A percentile compares a stretch with the other conserved stretches of the same genome.
These are phyloP conservation scores for Trichosanthes cucumerina DNA, from an alignment of 306 rosid species.

Conservation along the genomic window DNA sequence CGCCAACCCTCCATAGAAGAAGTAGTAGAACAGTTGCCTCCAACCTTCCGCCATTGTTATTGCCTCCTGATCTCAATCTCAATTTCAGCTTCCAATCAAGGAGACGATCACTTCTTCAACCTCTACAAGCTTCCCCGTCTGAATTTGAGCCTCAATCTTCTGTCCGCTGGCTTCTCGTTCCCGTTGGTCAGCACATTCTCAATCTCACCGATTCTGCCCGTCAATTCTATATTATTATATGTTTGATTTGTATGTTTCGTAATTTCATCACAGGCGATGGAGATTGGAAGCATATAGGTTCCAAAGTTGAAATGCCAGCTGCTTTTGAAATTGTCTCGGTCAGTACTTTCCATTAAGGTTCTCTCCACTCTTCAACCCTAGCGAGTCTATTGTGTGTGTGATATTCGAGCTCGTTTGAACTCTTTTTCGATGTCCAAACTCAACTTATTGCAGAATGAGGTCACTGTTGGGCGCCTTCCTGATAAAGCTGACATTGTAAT, in stretches of 20 bases:
- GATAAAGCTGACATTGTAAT: slow-evolving; percentile 78
- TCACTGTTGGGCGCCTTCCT: slow-evolving; percentile 81
- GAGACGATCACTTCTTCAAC: slow-evolving; percentile 18
- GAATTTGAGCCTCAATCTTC: slow-evolving; percentile 14
- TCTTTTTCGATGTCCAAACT: slow-evolving; percentile 12
- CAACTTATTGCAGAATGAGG: slow-evolving; percentile 35
- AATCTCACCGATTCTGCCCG: neutral
- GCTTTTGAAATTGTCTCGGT: slow-evolving; percentile 79
- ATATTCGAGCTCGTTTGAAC: slow-evolving; percentile 5
- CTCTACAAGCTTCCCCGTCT: slow-evolving; percentile 31
- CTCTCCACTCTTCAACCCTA: neutral
- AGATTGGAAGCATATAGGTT: slow-evolving; percentile 71
- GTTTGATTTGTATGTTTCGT: neutral
- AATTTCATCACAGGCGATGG: slow-evolving; percentile 62
- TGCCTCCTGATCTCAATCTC: neutral
- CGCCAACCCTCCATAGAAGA: neutral
- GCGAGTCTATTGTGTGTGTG: neutral
- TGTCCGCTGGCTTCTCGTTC: slow-evolving; percentile 76
- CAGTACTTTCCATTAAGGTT: slow-evolving; percentile 18
- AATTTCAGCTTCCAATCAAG: slow-evolving; percentile 17
- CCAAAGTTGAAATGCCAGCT: slow-evolving; percentile 61
- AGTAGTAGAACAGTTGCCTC: neutral
- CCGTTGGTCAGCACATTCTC: slow-evolving; percentile 45
- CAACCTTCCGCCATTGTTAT: neutral
- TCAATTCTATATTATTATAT: neutral